Evolutionary conservation across 805 yeast genomes (phyloP), one percentile per base, ranked within the genome.

Genomic region (Saccharomyces cerevisiae): DNA sequence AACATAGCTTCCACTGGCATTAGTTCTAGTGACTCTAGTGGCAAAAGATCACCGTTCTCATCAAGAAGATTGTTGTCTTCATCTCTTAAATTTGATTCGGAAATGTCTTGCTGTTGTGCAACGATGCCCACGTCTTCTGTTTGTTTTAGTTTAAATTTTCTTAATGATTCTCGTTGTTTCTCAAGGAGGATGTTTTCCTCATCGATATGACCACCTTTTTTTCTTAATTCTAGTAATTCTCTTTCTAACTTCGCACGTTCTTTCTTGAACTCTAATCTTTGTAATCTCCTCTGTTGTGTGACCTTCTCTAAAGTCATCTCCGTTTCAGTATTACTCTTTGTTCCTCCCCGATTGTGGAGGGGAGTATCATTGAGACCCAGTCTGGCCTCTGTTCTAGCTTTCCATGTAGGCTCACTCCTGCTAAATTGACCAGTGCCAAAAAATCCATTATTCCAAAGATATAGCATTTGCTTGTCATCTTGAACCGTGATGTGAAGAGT

Each of bases 401-500:
- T 70, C 97, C 98, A 94, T 0, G 96, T 81, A 0, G 99, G 96
- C 65, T 94, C 97, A 54, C 96, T 86, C 58, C 99, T 76, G 36
- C 96, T 87, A 48, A 90, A 72, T 2, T 81, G 79, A 1, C 98
- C 99, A 64, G 92, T 94, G 6, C 99, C 99, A 66, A 89, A 94
- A 65, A 90, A 94, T 1, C 99, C 99, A 60, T 78, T 78, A 17
- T 75, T 70, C 98, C 98, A 94, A 2, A 94, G 71, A 43, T 70
- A 69, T 22, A 63, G 59, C 81, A 85, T 84, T 31, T 77, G 82
- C 0, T 64, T 58, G 1, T 68, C 69, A 47, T 75, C 73, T 2
- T 57, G 59, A 3, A 86, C 78, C 46, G 59, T 30, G 5, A 68
- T 55, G 49, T 64, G 69, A 41, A 66, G 65, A 5, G 61, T 53